Conservation (phyloP, 352 stramenopile species). For the Phytophthora sp. region DNA sequence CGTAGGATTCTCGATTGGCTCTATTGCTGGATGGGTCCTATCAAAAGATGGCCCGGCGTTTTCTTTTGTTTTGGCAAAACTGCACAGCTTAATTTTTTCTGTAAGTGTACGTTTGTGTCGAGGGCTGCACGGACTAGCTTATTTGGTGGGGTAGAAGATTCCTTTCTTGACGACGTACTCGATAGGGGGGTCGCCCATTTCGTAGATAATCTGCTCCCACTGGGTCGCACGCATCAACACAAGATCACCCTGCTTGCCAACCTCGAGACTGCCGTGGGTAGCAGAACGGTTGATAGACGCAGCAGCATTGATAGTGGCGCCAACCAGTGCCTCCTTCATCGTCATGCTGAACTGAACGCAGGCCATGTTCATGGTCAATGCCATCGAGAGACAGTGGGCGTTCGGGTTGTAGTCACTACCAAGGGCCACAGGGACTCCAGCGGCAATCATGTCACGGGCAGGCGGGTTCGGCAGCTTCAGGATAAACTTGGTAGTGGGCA, state of each 20-base stretch:
- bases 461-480: constrained; percentile 78
- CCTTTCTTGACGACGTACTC: constrained; percentile 82
- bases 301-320: constrained; percentile 81
- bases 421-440: constrained; percentile 71
- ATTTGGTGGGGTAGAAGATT: constrained; percentile 31
- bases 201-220: constrained; percentile 89
- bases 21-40: neutral
- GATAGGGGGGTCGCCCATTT: constrained; percentile 83
- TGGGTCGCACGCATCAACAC: constrained; percentile 69
- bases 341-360: constrained; percentile 87
- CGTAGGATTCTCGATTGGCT: no score
- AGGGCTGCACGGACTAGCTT: neutral
- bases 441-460: constrained; percentile 72
- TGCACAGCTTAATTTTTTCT: constrained; percentile 1
- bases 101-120: constrained; percentile 3
- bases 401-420: constrained; percentile 89
- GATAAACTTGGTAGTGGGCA: constrained; percentile 88
- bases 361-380: constrained; percentile 88
- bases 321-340: constrained; percentile 87
- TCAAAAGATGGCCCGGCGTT: neutral
- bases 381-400: constrained; percentile 87
- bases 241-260: constrained; percentile 79
- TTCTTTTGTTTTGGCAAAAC: constrained; percentile 17
- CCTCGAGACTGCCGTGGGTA: constrained; percentile 78
- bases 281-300: constrained; percentile 80